A percentile compares a stretch with the other conserved stretches of the same genome.
Evolutionary conservation across 768 basidiomycete species (phyloP).

Genomic region (Rhodotorula graminis): DNA sequence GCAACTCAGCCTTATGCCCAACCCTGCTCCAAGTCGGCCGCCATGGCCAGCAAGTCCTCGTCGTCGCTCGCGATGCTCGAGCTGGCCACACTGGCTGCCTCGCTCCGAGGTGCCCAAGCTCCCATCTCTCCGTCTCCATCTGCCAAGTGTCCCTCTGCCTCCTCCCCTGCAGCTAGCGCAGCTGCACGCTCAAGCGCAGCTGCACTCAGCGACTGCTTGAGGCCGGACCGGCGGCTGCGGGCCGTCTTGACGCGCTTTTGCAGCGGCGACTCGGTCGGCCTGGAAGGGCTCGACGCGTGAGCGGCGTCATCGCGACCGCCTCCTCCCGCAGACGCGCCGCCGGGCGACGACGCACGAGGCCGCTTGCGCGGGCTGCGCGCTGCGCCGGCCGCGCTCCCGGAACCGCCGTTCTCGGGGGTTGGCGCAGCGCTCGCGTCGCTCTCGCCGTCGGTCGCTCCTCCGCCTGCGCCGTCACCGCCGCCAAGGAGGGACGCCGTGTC

Average conservation of each 20-base stretch:
- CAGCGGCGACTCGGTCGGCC: constrained; percentile 16
- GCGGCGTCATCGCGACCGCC: background rate
- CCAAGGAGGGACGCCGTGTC: constrained; percentile 12
- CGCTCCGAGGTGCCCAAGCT: background rate
- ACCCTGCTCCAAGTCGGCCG: constrained; percentile 27
- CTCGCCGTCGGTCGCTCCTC: constrained; percentile 15
- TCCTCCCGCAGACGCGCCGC: background rate
- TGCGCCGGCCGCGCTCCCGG: background rate
- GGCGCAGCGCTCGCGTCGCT: constrained; percentile 3
- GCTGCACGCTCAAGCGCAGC: constrained; percentile 4
- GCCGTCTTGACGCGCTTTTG: constrained; percentile 38
- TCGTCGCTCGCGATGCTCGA: constrained; percentile 30
- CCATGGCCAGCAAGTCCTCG: constrained; percentile 34
- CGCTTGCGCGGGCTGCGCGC: constrained; percentile 1
- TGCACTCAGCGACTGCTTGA: constrained; percentile 31
- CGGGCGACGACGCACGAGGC: background rate
- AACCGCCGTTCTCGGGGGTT: background rate
- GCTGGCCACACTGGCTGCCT: constrained; percentile 24
- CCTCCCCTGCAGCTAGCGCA: background rate
- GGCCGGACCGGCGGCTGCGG: constrained; percentile 8
- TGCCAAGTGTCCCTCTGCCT: no score
- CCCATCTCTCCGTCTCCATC: background rate
- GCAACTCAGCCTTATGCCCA: no score
- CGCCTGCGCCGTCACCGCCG: constrained; percentile 1
- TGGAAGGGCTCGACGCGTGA: fast-evolving